Percentiles rank a stretch among this genome's conserved stretches.
Conservation (phyloP, 768 basidiomycete species). For the Rubroboletus satanas region DNA sequence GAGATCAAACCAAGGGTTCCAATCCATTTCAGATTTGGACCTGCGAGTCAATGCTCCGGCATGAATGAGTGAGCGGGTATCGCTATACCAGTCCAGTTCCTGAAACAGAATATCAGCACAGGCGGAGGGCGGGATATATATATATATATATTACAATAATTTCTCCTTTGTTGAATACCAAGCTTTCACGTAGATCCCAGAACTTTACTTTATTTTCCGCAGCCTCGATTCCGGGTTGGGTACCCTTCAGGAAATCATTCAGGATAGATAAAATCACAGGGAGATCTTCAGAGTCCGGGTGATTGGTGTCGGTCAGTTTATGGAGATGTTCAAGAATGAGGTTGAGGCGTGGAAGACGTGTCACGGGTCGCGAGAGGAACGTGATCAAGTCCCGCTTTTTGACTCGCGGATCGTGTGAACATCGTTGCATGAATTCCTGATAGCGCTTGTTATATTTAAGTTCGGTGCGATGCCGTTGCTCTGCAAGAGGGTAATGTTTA, state of each 20-base stretch:
- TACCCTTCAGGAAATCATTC: conserved; percentile 72
- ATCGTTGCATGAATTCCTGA: conserved; percentile 59
- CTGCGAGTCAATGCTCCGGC: conserved; percentile 61
- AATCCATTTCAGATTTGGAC: conserved; percentile 59
- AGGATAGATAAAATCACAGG: conserved; percentile 69
- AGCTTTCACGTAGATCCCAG: conserved; percentile 72
- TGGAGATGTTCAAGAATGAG: conserved; percentile 69
- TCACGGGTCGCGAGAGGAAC: conserved; percentile 82
- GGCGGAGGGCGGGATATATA: background rate
- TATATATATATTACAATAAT: conserved; percentile 56
- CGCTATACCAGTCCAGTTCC: conserved; percentile 82
- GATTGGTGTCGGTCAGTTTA: conserved; percentile 66
- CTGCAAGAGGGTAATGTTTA: conserved; percentile 84
- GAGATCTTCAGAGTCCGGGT: conserved; percentile 74
- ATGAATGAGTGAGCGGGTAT: conserved; percentile 68
- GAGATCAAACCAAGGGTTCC: conserved; percentile 69
- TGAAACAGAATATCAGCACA: conserved; percentile 28
- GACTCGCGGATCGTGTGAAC: conserved; percentile 59
- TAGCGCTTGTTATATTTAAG: conserved; percentile 66
- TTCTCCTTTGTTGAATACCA: conserved; percentile 74
- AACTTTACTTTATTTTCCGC: conserved; percentile 89
- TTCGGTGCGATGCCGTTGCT: conserved; percentile 77
- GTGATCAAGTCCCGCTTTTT: conserved; percentile 76
- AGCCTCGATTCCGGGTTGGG: conserved; percentile 87
- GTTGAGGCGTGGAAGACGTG: conserved; percentile 77